Evolutionary conservation across 2,329 filamentous ascomycete species (phyloP).

Genomic region (Colletotrichum theobromicola): DNA sequence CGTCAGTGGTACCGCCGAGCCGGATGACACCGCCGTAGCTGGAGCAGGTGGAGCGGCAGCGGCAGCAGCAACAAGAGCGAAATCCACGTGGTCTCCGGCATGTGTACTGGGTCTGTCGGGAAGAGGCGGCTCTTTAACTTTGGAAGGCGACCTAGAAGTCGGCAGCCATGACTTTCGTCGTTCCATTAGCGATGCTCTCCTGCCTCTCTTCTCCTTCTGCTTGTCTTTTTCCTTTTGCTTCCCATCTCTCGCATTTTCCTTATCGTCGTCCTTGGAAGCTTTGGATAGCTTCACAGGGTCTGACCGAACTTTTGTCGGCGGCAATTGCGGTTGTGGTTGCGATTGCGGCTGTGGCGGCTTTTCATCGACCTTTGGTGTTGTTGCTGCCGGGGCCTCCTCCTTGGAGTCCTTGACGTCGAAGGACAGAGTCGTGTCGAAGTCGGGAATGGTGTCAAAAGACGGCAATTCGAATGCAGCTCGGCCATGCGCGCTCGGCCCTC

Average conservation of each 20-base stretch:
- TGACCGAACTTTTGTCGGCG: neutral
- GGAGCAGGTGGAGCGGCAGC: neutral
- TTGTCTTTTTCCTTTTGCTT: conserved; percentile 17
- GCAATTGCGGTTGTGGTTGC: neutral
- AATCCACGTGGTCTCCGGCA: conserved; percentile 14
- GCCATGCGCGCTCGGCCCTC: conserved; percentile 26
- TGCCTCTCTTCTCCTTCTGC: conserved; percentile 26
- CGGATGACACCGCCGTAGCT: conserved; percentile 6
- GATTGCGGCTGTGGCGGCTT: neutral
- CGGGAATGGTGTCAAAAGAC: conserved; percentile 55
- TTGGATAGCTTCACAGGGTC: neutral
- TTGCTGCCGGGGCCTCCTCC: conserved; percentile 20
- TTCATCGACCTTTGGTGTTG: conserved; percentile 29
- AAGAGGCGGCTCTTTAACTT: conserved; percentile 36
- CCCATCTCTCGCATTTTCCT: conserved; percentile 13
- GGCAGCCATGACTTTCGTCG: conserved; percentile 59
- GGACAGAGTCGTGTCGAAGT: conserved; percentile 52
- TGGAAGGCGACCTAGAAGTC: conserved; percentile 45
- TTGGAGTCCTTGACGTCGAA: conserved; percentile 36
- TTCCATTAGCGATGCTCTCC: conserved; percentile 52
- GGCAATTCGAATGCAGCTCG: conserved; percentile 56
- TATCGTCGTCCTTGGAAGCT: conserved; percentile 9
- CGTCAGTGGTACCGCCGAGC: conserved; percentile 8
- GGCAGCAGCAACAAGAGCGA: neutral
- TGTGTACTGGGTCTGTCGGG: conserved; percentile 25